These are phyloP conservation scores for Aspergillus sp. DNA, from an alignment of 2,329 filamentous ascomycete species.

Conservation along the genomic window DNA sequence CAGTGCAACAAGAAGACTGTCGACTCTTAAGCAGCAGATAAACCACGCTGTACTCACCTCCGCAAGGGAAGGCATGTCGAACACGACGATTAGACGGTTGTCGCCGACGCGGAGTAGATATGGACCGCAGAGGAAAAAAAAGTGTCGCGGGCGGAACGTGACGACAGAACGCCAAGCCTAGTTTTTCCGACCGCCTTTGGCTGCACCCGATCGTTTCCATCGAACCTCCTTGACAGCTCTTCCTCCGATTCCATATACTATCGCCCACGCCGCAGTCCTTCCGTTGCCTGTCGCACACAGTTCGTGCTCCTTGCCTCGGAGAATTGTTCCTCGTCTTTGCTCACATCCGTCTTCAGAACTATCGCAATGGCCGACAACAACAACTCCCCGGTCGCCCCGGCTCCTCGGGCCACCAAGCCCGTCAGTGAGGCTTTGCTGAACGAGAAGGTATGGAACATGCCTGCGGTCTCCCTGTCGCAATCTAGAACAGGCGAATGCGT, in stretches of 20 bases:
- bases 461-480: background rate
- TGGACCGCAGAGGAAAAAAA: conserved; percentile 22
- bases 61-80: conserved; percentile 35
- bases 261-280: conserved; percentile 14
- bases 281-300: conserved; percentile 15
- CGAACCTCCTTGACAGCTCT: conserved; percentile 10
- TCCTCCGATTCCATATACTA: conserved; percentile 23
- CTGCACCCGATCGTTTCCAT: conserved; percentile 17
- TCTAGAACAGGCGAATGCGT: background rate
- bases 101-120: conserved; percentile 5
- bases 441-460: conserved; percentile 78
- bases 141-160: conserved; percentile 12
- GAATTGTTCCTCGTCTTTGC: background rate
- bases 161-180: conserved; percentile 20
- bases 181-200: conserved; percentile 42
- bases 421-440: conserved; percentile 98
- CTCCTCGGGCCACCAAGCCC: conserved; percentile 70
- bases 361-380: conserved; percentile 56
- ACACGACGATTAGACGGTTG: background rate
- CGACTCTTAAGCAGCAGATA: background rate
- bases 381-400: conserved; percentile 63
- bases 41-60: conserved; percentile 29
- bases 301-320: conserved; percentile 9
- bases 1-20: conserved; percentile 1
- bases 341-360: conserved; percentile 20